phyloP scores from a whole-genome alignment of 495 filamentous ascomycete species.

The Xylaria curta region DNA sequence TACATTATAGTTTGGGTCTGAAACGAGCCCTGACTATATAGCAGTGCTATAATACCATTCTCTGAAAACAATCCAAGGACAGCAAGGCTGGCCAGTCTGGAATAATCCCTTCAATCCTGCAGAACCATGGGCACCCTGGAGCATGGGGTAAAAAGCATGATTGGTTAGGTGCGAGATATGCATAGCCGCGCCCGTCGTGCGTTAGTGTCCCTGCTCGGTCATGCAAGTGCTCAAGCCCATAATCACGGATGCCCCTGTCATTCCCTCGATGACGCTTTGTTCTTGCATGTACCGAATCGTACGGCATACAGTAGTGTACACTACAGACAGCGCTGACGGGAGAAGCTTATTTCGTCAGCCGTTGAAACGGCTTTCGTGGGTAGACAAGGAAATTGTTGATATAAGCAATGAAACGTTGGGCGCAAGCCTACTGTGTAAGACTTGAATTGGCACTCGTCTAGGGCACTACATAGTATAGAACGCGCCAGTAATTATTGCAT shows the following conservation, averaged over 20 bases:
- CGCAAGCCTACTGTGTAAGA: constrained; percentile 12
- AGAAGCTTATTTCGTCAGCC: constrained; percentile 30
- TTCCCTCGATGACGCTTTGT: constrained; percentile 10
- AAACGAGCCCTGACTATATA: constrained; percentile 16
- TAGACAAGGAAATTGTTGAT: neutral
- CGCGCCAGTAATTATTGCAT: neutral
- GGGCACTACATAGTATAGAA: neutral
- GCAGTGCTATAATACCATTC: neutral
- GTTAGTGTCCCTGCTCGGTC: constrained; percentile 43
- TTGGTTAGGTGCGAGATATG: constrained; percentile 46
- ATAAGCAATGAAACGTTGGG: constrained; percentile 9
- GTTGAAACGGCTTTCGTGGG: constrained; percentile 27
- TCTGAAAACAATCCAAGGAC: neutral
- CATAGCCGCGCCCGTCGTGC: constrained; percentile 51
- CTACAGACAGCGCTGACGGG: constrained; percentile 26
- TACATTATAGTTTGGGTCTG: neutral
- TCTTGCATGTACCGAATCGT: constrained; percentile 12
- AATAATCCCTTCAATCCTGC: constrained; percentile 33
- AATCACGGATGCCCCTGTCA: constrained; percentile 39
- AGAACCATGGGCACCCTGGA: constrained; percentile 26
- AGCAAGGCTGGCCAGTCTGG: constrained; percentile 24
- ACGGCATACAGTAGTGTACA: constrained; percentile 14
- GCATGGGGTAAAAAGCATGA: constrained; percentile 40
- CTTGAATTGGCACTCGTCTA: neutral
- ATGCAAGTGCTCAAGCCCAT: constrained; percentile 47